These are phyloP conservation scores for Nepenthes gracilis DNA, from an alignment of 148 eudicot species.

Conservation along the genomic window DNA sequence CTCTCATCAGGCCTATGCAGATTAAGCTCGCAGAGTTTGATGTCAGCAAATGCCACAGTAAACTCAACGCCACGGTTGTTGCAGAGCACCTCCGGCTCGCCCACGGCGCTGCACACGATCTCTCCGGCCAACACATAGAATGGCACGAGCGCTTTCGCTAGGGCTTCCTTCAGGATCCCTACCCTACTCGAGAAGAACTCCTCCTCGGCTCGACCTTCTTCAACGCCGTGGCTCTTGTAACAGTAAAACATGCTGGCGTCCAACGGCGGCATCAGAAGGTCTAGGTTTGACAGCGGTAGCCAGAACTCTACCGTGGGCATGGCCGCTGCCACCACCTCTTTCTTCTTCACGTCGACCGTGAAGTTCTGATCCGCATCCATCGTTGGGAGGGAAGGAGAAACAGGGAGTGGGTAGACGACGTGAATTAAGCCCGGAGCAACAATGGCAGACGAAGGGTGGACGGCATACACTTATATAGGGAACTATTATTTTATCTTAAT, in stretches of 20 bases:
- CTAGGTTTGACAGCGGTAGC: conserved; percentile 49
- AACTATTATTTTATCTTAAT: no score
- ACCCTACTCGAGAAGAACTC: conserved; percentile 10
- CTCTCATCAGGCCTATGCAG: conserved; percentile 38
- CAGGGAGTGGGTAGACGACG: no score
- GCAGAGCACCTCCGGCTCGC: conserved; percentile 67
- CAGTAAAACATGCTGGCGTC: conserved; percentile 47
- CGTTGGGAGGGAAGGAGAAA: no score
- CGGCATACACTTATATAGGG: no score
- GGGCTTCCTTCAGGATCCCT: conserved; percentile 26
- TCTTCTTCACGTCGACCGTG: conserved; percentile 9
- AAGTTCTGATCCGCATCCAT: conserved; percentile 1
- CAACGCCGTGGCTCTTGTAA: conserved; percentile 17
- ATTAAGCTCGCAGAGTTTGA: conserved; percentile 27
- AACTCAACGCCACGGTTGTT: conserved; percentile 70
- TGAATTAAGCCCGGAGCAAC: no score
- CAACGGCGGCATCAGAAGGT: conserved; percentile 40
- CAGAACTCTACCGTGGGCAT: conserved; percentile 34
- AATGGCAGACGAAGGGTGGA: no score
- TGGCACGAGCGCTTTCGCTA: conserved; percentile 32
- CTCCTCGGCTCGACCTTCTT: not conserved
- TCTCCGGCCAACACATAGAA: conserved; percentile 50
- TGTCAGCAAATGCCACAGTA: conserved; percentile 38
- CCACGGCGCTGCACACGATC: conserved; percentile 28
- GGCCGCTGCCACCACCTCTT: conserved; percentile 22